Percentiles rank a stretch among this genome's conserved stretches.
Evolutionary conservation across 2,329 filamentous ascomycete genomes (phyloP).

Genomic region (Cytospora chrysosperma): DNA sequence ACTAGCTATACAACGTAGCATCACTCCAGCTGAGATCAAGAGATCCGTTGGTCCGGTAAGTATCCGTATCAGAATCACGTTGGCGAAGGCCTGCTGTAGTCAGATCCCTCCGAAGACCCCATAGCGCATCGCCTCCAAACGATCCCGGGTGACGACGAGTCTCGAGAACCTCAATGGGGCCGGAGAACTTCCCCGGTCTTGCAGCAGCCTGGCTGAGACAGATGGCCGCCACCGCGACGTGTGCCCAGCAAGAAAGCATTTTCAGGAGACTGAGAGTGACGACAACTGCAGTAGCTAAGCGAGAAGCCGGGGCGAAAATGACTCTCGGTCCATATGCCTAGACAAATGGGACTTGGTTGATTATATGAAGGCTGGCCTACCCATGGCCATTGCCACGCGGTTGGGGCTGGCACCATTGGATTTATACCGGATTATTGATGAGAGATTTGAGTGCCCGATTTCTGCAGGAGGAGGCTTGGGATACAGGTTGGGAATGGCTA

Average conservation of each 20-base stretch:
- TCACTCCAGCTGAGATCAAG: slow-evolving; percentile 42
- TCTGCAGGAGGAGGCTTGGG: neutral
- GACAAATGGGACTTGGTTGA: neutral
- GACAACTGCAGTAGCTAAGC: neutral
- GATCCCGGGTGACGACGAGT: slow-evolving; percentile 29
- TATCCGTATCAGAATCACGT: slow-evolving; percentile 24
- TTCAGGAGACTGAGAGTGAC: neutral
- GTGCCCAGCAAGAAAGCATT: neutral
- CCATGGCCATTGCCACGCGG: neutral
- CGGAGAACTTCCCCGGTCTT: neutral
- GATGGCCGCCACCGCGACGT: neutral
- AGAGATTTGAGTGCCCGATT: neutral
- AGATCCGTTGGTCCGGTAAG: slow-evolving; percentile 32
- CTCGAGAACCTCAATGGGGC: slow-evolving; percentile 23
- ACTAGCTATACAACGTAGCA: slow-evolving; percentile 38
- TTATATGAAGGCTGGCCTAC: neutral
- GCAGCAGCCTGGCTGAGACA: neutral
- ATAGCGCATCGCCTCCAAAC: slow-evolving; percentile 25
- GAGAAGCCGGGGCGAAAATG: neutral
- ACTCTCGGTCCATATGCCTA: neutral
- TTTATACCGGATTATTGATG: neutral
- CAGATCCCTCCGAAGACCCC: slow-evolving; percentile 29
- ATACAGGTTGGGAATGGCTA: neutral
- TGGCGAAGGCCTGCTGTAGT: slow-evolving; percentile 21
- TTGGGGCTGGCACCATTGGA: neutral